Base-by-base conservation (phyloP, 2,329 filamentous ascomycete species). In the Fusarium ambrosium region DNA sequence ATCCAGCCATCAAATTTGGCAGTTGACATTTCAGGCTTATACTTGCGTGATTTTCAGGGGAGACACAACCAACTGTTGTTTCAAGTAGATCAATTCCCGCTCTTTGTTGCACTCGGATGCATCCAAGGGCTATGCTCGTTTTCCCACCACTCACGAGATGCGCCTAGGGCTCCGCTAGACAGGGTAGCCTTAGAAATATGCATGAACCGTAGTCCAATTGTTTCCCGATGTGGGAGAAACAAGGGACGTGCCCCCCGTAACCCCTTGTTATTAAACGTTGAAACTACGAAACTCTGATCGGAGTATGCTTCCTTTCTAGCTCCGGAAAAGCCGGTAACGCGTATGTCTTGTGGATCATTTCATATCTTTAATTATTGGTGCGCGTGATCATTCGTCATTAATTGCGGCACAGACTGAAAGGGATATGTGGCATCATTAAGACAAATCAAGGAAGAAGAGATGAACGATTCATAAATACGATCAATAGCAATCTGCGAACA, bases 71-170 rank as follows among this genome's bases (percentile, higher is more conserved):
- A 59, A 41, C 20, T 34, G 32, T 39, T 53, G 29, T 70, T 66
- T 66, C 56, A 62, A 24, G 20, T 62, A 41, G n/a, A 66, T 62
- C 59, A 71, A 71, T 71, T 56, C 29, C 70, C 70, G 70, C 4
- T 9, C n/a, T 61, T 22, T 7, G 70, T 72, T 63, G 39, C 64
- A 72, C 55, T 62, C 20, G 53, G 24, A 39, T 37, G 51, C 45
- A 37, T 13, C n/a, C 16, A 20, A 65, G 29, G 48, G 45, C 61
- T 39, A 36, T 3, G 29, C 37, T 7, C 18, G 24, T 68, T 72
- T 72, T 58, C 67, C 70, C 70, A 45, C 70, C 70, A 71, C 60
- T 56, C 59, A 59, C 37, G 43, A 29, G 13, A 10, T 29, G 27
- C 6, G 6, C 2, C 22, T 22, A 8, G 8, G 34, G 24, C 37